Percentiles rank a stretch among this genome's conserved stretches.
These are phyloP conservation scores for Tylopilus cervinicoccineus DNA, from an alignment of 768 basidiomycete species.

Conservation along the genomic window DNA sequence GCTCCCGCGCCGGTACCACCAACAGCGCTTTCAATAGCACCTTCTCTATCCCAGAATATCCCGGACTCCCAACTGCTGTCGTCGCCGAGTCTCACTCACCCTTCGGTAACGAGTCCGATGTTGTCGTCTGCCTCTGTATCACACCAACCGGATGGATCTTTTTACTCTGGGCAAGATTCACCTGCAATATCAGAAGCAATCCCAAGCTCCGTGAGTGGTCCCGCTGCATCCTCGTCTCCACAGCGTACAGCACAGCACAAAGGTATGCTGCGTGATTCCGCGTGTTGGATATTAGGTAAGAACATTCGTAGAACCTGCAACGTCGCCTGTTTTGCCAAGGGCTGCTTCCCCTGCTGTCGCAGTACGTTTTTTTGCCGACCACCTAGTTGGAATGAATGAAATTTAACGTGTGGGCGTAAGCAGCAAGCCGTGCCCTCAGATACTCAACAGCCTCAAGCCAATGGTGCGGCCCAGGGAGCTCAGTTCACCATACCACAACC, in stretches of 20 bases:
- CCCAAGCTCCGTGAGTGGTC: slow-evolving; percentile 40
- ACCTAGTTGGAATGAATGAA: slow-evolving; percentile 13
- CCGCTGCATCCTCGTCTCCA: slow-evolving; percentile 59
- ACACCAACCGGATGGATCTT: slow-evolving; percentile 63
- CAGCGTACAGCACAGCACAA: slow-evolving; percentile 44
- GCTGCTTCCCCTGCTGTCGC: slow-evolving; percentile 39
- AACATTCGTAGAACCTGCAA: slow-evolving; percentile 37
- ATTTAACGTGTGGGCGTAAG: slow-evolving; percentile 18
- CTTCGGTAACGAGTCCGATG: slow-evolving; percentile 78
- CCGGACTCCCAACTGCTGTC: slow-evolving; percentile 43
- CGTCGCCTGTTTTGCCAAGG: slow-evolving; percentile 42
- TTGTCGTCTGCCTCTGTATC: slow-evolving; percentile 65
- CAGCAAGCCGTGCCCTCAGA: slow-evolving; percentile 39
- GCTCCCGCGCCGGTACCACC: slow-evolving; percentile 38
- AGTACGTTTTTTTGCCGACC: slow-evolving; percentile 32
- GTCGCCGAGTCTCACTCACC: slow-evolving; percentile 84
- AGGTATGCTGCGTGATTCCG: slow-evolving; percentile 37
- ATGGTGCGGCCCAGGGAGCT: slow-evolving; percentile 29
- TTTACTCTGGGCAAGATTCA: slow-evolving; percentile 68
- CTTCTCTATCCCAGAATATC: slow-evolving; percentile 31
- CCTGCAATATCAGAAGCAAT: slow-evolving; percentile 70
- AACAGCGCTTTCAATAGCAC: slow-evolving; percentile 36
- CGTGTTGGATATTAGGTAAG: slow-evolving; percentile 21
- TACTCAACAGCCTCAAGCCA: slow-evolving; percentile 35
- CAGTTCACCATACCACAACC: slow-evolving; percentile 29